Base-by-base conservation (phyloP, 1,284 basidiomycete genomes). In the Golubevia sp. region DNA sequence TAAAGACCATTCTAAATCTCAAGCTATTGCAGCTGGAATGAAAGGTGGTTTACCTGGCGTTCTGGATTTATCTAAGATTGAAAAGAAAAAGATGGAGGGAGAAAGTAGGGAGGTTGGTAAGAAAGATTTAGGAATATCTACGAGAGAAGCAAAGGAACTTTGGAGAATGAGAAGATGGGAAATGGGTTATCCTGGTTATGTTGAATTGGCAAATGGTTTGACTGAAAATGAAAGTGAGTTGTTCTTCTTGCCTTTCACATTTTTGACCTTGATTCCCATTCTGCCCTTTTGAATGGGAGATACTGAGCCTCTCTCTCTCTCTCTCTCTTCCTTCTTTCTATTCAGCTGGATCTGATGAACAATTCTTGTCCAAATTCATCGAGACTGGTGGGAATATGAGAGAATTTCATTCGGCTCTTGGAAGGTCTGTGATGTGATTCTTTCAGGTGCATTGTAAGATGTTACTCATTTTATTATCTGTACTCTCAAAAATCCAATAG, bases 351-450 rank as follows among this genome's bases (percentile, higher is more conserved):
- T 34, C 30, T 5, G 78, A 81, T 59, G 78, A 81, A 55, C 54
- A 69, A 15, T 77, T 77, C 27, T 34, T 77, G 59, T 62, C 72
- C 49, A 79, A 77, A 64, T 58, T 81, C 44, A 71, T 79, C 34
- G 76, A 79, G 62, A 70, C 69, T 56, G 64, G 64, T 21, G 78
- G 76, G 8, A 81, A 74, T 48, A 62, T 71, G 3, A 57, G 70
- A 27, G 26, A 63, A n/a, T 79, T 81, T 49, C 68, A 70, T 34
- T 34, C 30, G 4, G 30, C 30, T 34, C 11, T 34, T 3, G 4
- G 5, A 11, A 34, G 30, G 30, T 34, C 30, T 11, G 11, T 34
- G 5, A 34, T 34, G 30, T 34, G 11, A 34, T 34, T n/a, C n/a
- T n/a, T n/a, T n/a, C n/a, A n/a, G n/a, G n/a, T n/a, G n/a, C n/a